Conservation (phyloP, 2,329 filamentous ascomycete genomes). For the Colletotrichum lentis region DNA sequence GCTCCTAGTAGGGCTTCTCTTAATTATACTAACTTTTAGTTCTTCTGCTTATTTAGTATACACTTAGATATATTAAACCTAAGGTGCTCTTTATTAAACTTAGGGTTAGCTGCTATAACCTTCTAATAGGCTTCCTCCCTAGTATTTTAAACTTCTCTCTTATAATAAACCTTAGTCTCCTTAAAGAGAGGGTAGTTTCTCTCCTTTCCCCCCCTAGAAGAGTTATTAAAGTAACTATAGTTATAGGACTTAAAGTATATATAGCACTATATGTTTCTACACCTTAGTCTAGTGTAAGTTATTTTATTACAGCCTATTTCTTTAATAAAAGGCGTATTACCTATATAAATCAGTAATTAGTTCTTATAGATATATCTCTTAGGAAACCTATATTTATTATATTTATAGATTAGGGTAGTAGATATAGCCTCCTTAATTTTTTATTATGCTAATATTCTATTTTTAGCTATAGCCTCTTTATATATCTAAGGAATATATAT, state of each 20-base stretch:
- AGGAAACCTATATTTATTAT: conserved; percentile 66
- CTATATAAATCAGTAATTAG: conserved; percentile 42
- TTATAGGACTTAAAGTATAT: conserved; percentile 72
- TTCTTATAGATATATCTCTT: no score
- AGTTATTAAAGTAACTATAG: conserved; percentile 76
- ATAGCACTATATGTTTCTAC: conserved; percentile 68
- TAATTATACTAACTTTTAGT: no score
- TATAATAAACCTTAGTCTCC: conserved; percentile 65
- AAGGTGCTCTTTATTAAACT: no score
- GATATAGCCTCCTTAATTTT: conserved; percentile 86
- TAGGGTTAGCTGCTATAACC: conserved; percentile 48
- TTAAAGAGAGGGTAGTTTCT: conserved; percentile 76
- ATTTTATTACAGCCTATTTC: conserved; percentile 85
- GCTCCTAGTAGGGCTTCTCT: no score
- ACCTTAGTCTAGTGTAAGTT: conserved; percentile 67
- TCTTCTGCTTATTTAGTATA: no score
- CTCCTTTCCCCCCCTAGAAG: conserved; percentile 53
- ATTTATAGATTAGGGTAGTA: conserved; percentile 76
- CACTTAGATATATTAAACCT: no score
- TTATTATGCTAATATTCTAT: conserved; percentile 70
- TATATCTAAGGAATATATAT: conserved; percentile 79
- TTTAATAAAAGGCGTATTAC: conserved; percentile 81
- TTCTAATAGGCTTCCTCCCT: conserved; percentile 65
- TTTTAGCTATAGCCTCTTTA: conserved; percentile 69
- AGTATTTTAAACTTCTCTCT: conserved; percentile 69